Conservation (phyloP, 2,329 filamentous ascomycete species). For the Fusarium longipes region DNA sequence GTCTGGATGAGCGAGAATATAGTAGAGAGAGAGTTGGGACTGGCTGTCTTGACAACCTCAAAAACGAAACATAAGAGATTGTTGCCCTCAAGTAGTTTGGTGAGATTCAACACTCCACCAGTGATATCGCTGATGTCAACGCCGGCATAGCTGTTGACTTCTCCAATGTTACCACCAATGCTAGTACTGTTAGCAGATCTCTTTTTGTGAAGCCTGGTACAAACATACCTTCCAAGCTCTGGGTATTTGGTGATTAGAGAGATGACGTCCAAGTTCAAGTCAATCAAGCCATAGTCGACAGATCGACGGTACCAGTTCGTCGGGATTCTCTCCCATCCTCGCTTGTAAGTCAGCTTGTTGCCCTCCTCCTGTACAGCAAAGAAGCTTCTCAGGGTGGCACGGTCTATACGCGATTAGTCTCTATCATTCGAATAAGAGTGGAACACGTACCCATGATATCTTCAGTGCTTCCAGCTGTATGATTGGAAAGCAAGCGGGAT, state of each 20-base stretch:
- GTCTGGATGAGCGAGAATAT: constrained; percentile 7
- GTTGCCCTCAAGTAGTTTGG: constrained; percentile 13
- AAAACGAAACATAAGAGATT: constrained; percentile 28
- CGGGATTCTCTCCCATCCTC: constrained; percentile 17
- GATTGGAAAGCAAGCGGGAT: constrained; percentile 15
- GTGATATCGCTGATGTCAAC: constrained; percentile 20
- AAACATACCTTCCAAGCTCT: constrained; percentile 16
- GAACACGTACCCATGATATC: background rate
- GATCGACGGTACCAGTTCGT: constrained; percentile 27
- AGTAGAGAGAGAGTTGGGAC: constrained; percentile 2
- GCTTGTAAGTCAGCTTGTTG: constrained; percentile 12
- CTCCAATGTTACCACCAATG: constrained; percentile 23
- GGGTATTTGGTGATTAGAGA: constrained; percentile 13
- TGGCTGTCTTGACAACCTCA: constrained; percentile 14
- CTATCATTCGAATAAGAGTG: accelerated
- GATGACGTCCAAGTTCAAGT: constrained; percentile 13
- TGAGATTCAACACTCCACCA: constrained; percentile 13
- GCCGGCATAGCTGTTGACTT: constrained; percentile 19
- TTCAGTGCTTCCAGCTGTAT: constrained; percentile 1
- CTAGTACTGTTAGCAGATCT: background rate
- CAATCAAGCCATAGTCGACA: constrained; percentile 12
- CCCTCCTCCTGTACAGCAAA: constrained; percentile 8
- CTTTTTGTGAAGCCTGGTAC: accelerated
- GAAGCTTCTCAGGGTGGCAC: constrained; percentile 14
- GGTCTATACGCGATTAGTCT: background rate